Evolutionary conservation across 345 rosid genomes (phyloP).

Genomic region (Acer negundo): DNA sequence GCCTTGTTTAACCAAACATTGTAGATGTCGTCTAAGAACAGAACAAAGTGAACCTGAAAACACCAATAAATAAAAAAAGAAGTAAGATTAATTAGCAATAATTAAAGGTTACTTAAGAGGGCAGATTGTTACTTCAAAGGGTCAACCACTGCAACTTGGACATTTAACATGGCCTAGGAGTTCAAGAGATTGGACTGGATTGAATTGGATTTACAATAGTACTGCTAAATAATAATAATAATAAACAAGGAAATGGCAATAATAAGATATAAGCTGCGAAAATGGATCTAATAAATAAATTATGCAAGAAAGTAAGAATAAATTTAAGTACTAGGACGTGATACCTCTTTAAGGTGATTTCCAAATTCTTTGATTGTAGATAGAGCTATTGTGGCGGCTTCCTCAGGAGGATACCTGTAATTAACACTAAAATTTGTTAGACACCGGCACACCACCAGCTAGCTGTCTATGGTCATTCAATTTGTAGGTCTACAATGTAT

Average conservation of each 20-base stretch:
- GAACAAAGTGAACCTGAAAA: conserved; percentile 70
- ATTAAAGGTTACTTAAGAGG: too few species aligned
- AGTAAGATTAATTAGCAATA: not conserved
- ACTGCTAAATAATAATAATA: too few species aligned
- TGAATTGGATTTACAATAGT: too few species aligned
- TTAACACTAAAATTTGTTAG: too few species aligned
- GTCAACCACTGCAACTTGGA: too few species aligned
- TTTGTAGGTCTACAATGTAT: too few species aligned
- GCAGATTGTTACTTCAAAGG: too few species aligned
- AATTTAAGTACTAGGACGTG: not conserved
- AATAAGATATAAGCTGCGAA: too few species aligned
- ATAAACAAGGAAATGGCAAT: too few species aligned
- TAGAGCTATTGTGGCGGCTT: conserved; percentile 79
- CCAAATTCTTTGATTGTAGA: conserved; percentile 67
- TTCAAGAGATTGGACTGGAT: too few species aligned
- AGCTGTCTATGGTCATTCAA: not conserved
- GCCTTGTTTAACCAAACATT: conserved; percentile 68
- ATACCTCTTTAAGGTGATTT: conserved; percentile 80
- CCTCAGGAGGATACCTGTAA: conserved; percentile 77
- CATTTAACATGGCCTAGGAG: too few species aligned
- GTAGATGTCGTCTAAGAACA: conserved; percentile 58
- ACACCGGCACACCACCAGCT: too few species aligned
- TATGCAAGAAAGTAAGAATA: not conserved
- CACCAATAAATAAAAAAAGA: not conserved
- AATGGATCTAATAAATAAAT: not conserved